A percentile compares a stretch with the other conserved stretches of the same genome.
These are phyloP conservation scores for Eucalyptus brandiana DNA, from an alignment of 345 rosid genomes.

Conservation along the genomic window DNA sequence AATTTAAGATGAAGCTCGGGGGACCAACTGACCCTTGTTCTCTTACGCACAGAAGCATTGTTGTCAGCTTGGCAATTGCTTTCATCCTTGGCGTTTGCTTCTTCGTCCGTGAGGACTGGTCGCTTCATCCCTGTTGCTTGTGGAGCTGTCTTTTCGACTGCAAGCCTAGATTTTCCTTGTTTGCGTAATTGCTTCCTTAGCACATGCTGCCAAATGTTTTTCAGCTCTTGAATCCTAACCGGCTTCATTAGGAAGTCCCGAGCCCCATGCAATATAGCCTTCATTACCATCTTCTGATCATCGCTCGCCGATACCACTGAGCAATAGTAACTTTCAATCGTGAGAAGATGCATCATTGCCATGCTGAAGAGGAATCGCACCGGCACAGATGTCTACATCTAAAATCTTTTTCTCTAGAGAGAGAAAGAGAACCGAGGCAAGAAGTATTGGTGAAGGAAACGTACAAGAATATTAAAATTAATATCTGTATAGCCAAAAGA, in stretches of 20 bases:
- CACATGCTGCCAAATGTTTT: conserved; percentile 16
- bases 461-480: neutral
- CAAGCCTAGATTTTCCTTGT: neutral
- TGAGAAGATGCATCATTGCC: neutral
- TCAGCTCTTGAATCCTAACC: conserved; percentile 14
- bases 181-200: neutral
- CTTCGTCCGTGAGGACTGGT: neutral
- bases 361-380: neutral
- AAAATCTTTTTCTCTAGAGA: neutral
- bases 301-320: conserved; percentile 34
- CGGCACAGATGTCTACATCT: neutral
- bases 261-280: conserved; percentile 24
- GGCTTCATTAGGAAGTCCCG: conserved; percentile 30
- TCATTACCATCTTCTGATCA: conserved; percentile 10
- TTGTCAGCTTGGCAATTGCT: neutral
- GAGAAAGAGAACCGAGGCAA: neutral
- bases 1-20: conserved; percentile 1
- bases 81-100: neutral
- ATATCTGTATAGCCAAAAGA: neutral
- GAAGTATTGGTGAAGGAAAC: neutral
- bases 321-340: neutral
- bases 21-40: neutral
- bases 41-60: neutral
- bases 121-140: neutral
- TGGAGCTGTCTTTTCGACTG: neutral